A percentile compares a stretch with the other conserved stretches of the same genome.
Evolutionary conservation across 106 monocot genomes (phyloP).

Genomic region (Dendrobium catenatum): DNA sequence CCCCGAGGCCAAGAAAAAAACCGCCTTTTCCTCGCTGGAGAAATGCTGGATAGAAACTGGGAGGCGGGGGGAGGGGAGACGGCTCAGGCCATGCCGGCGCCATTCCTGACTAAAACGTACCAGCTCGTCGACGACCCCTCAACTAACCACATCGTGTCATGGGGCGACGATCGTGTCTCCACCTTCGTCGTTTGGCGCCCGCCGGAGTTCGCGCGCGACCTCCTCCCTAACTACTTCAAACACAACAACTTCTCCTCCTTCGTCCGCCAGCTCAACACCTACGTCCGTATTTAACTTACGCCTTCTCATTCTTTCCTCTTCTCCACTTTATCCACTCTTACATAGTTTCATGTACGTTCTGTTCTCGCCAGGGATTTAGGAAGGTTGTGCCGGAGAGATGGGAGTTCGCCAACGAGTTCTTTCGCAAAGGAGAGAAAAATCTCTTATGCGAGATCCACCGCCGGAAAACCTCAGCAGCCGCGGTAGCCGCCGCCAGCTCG

Average conservation of each 20-base stretch:
- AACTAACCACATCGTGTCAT: constrained; percentile 83
- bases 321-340: neutral
- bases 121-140: constrained; percentile 78
- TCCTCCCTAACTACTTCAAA: constrained; percentile 84
- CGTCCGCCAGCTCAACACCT: constrained; percentile 93
- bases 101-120: constrained; percentile 84
- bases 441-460: constrained; percentile 65
- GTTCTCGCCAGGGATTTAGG: constrained; percentile 45
- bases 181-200: constrained; percentile 90
- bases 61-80: neutral
- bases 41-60: neutral
- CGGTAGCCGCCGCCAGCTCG: constrained; percentile 6
- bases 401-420: constrained; percentile 82
- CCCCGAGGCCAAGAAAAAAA: constrained; percentile 19
- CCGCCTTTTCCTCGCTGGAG: neutral
- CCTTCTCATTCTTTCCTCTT: neutral
- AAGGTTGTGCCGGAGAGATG: constrained; percentile 74
- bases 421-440: constrained; percentile 49
- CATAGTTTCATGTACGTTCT: neutral
- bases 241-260: constrained; percentile 96
- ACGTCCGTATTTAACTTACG: constrained; percentile 19
- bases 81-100: constrained; percentile 38
- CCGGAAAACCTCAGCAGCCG: constrained; percentile 26
- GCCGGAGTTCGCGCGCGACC: constrained; percentile 80
- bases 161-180: constrained; percentile 65